A percentile compares a stretch with the other conserved stretches of the same genome.
Evolutionary conservation across 139 green algal species (phyloP).

Genomic region (Microglena sp.): DNA sequence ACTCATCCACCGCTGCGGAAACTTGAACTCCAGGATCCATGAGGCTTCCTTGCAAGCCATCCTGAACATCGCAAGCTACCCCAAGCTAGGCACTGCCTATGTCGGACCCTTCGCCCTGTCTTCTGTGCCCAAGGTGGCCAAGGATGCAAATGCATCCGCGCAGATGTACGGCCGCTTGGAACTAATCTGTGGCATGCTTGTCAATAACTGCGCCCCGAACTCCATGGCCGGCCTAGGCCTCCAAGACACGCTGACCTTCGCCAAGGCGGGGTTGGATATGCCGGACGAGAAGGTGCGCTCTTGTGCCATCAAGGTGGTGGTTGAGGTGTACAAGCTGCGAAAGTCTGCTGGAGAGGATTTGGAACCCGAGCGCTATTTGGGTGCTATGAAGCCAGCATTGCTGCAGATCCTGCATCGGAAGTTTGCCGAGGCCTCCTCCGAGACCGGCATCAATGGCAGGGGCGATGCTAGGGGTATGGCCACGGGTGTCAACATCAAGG

Average conservation of each 20-base stretch:
- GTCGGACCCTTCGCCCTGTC: constrained; percentile 6
- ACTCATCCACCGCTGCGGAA: constrained; percentile 18
- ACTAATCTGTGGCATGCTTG: background rate
- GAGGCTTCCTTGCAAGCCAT: constrained; percentile 1
- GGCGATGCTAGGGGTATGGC: background rate
- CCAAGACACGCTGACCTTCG: background rate
- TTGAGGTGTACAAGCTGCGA: constrained; percentile 3
- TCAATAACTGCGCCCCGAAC: background rate
- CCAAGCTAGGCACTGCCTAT: constrained; percentile 1
- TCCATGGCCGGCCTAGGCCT: background rate
- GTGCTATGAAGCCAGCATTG: constrained; percentile 7
- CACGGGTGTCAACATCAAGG: background rate
- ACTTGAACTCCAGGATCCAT: constrained; percentile 19
- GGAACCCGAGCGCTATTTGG: background rate
- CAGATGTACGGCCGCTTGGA: constrained; percentile 7
- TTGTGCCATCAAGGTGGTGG: constrained; percentile 5
- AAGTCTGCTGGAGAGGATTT: background rate
- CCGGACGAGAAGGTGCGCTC: constrained; percentile 6
- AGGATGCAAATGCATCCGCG: background rate
- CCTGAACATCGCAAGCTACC: background rate
- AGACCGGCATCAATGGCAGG: background rate
- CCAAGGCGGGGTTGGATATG: background rate
- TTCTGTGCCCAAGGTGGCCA: background rate
- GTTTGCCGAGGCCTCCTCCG: background rate
- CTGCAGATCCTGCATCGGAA: constrained; percentile 1